phyloP scores from a whole-genome alignment of 148 eudicot genomes.

The Rhododendron molle region DNA sequence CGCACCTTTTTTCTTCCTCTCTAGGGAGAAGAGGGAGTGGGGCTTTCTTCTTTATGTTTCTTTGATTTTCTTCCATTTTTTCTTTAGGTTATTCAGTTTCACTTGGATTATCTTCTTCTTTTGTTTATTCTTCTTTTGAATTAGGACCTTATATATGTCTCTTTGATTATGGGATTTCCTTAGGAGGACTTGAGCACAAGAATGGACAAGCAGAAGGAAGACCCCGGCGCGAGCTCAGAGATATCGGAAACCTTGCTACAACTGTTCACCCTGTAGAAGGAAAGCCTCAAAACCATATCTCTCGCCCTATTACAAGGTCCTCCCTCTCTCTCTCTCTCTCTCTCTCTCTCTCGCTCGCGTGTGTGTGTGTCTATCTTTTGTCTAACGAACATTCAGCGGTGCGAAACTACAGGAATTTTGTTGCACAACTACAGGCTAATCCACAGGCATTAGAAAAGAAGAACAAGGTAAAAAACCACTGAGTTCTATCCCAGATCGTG shows the following conservation, averaged over 20 bases:
- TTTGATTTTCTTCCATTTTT: background rate
- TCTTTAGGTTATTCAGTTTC: background rate
- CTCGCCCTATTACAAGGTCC: constrained; percentile 46
- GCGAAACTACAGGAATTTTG: constrained; percentile 34
- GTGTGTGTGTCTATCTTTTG: background rate
- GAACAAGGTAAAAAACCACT: constrained; percentile 28
- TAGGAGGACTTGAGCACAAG: constrained; percentile 48
- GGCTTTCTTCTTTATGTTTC: too few relatives aligned
- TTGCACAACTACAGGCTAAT: constrained; percentile 40
- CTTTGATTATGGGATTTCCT: background rate
- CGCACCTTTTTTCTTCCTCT: background rate
- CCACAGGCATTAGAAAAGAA: constrained; percentile 45
- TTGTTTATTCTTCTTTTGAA: background rate
- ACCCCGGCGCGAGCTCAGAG: constrained; percentile 58
- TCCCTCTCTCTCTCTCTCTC: background rate
- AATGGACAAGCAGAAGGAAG: constrained; percentile 45
- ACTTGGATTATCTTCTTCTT: background rate
- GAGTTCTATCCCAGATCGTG: background rate
- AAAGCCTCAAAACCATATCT: constrained; percentile 35
- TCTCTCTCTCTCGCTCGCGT: background rate
- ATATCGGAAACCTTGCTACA: constrained; percentile 53
- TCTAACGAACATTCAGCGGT: background rate
- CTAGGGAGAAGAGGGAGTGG: too few relatives aligned
- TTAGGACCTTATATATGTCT: background rate
- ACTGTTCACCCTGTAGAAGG: constrained; percentile 25